Evolutionary conservation across 1,139 yeast species (phyloP).

Genomic region (Candida albicans): DNA sequence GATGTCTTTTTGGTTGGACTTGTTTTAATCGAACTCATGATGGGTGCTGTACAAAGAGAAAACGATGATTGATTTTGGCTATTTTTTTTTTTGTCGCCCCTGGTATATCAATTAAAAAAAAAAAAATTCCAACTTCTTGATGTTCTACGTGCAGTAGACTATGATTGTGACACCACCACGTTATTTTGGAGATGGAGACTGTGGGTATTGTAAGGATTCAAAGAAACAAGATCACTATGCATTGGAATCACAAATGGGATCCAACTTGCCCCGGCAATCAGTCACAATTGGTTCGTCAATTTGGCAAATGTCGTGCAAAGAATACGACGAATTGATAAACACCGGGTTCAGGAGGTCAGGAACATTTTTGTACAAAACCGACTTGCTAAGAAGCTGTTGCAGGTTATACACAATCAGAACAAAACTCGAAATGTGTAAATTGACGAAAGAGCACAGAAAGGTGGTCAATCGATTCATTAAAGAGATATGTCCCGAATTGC

Average conservation of each 20-base stretch:
- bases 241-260: conserved; percentile 23
- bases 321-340: conserved; percentile 66
- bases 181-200: conserved; percentile 30
- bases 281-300: conserved; percentile 51
- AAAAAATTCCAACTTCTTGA: no score
- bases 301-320: conserved; percentile 46
- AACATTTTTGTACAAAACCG: conserved; percentile 68
- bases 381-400: conserved; percentile 73
- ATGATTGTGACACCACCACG: conserved; percentile 18
- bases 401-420: conserved; percentile 81
- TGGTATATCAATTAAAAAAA: no score
- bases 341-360: conserved; percentile 84
- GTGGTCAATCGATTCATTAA: conserved; percentile 62
- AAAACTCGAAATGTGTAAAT: conserved; percentile 39
- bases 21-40: conserved; percentile 16
- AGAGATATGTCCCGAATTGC: conserved; percentile 25
- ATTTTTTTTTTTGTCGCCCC: not conserved
- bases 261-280: conserved; percentile 22
- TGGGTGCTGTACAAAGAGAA: not conserved
- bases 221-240: conserved; percentile 42
- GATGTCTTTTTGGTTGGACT: conserved; percentile 18
- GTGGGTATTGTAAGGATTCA: conserved; percentile 66
- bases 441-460: conserved; percentile 68
- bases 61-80: not conserved
- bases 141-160: not conserved